Percentiles rank a stretch among this genome's conserved stretches.
These are phyloP conservation scores for Mrakia hoshinonis DNA, from an alignment of 768 basidiomycete genomes.

Conservation along the genomic window DNA sequence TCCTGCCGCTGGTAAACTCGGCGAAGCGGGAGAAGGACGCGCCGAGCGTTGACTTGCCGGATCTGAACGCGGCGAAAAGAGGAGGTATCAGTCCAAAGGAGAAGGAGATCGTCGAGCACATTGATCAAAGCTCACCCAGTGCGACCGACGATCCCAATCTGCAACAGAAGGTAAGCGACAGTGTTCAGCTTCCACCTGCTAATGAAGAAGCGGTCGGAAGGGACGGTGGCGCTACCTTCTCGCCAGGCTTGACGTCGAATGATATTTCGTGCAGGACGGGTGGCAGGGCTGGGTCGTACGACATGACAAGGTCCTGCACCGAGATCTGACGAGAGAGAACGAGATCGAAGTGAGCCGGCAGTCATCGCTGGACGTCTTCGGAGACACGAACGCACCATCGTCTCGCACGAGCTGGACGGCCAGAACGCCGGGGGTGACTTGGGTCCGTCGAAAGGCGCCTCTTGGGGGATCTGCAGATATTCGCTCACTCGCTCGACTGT, in stretches of 20 bases:
- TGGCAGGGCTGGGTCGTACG: slow-evolving; percentile 74
- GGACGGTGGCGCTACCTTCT: too few species aligned
- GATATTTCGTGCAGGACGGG: slow-evolving; percentile 67
- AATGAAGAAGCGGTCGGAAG: too few species aligned
- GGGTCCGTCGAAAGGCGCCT: slow-evolving; percentile 68
- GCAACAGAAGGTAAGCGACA: too few species aligned
- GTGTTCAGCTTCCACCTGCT: too few species aligned
- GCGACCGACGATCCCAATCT: too few species aligned
- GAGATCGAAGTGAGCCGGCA: too few species aligned
- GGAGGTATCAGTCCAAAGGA: background rate
- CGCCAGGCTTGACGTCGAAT: slow-evolving; percentile 59
- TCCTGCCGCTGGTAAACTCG: slow-evolving; percentile 60
- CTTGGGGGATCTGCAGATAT: slow-evolving; percentile 46
- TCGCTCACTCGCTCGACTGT: slow-evolving; percentile 84
- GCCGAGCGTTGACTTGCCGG: slow-evolving; percentile 58
- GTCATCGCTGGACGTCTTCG: too few species aligned
- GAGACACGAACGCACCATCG: too few species aligned
- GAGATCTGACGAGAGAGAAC: slow-evolving; percentile 2
- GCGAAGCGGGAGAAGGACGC: slow-evolving; percentile 83
- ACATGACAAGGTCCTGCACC: slow-evolving; percentile 59
- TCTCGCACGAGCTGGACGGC: slow-evolving; percentile 51
- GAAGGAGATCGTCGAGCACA: too few species aligned
- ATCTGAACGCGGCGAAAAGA: slow-evolving; percentile 46
- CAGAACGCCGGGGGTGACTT: slow-evolving; percentile 78
- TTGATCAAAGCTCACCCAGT: too few species aligned